phyloP scores from a whole-genome alignment of 2,329 filamentous ascomycete genomes.

The Penicillium brasilianum region DNA sequence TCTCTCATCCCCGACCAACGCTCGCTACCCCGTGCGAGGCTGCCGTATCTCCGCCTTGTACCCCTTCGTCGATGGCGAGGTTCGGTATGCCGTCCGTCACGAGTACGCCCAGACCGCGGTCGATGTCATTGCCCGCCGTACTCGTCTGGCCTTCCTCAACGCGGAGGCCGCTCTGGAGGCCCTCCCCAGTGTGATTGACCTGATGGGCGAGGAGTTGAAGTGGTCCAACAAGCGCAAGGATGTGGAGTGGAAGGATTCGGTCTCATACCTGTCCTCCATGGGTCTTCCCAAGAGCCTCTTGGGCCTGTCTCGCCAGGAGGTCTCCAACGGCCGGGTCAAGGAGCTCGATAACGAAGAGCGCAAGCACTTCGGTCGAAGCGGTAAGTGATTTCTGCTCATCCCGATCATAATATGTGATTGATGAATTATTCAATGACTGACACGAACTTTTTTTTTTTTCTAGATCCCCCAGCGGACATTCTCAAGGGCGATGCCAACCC shows the following conservation, averaged over 20 bases:
- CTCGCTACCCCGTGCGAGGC: conserved; percentile 81
- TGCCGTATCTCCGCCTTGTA: conserved; percentile 80
- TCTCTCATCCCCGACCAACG: conserved; percentile 74
- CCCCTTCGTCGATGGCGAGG: conserved; percentile 89
- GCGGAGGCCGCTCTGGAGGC: conserved; percentile 88
- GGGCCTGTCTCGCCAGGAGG: conserved; percentile 60
- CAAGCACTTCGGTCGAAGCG: conserved; percentile 48
- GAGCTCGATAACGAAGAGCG: conserved; percentile 49
- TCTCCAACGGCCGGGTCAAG: conserved; percentile 60
- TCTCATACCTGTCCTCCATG: conserved; percentile 65
- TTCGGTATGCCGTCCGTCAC: conserved; percentile 83
- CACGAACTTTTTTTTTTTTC: neutral
- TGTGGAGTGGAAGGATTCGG: conserved; percentile 76
- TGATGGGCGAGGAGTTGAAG: conserved; percentile 82
- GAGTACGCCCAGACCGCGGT: conserved; percentile 92
- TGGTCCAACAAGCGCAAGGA: conserved; percentile 78
- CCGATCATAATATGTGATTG: neutral
- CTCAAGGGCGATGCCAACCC: conserved; percentile 51
- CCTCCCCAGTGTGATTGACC: conserved; percentile 81
- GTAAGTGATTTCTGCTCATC: conserved; percentile 38
- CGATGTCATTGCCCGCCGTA: conserved; percentile 84
- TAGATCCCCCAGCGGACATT: conserved; percentile 54
- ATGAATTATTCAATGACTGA: neutral
- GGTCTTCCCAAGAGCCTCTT: conserved; percentile 64
- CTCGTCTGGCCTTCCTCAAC: conserved; percentile 85